Evolutionary conservation across 495 filamentous ascomycete species (phyloP).

Genomic region (Friedmanniomyces endolithicus): DNA sequence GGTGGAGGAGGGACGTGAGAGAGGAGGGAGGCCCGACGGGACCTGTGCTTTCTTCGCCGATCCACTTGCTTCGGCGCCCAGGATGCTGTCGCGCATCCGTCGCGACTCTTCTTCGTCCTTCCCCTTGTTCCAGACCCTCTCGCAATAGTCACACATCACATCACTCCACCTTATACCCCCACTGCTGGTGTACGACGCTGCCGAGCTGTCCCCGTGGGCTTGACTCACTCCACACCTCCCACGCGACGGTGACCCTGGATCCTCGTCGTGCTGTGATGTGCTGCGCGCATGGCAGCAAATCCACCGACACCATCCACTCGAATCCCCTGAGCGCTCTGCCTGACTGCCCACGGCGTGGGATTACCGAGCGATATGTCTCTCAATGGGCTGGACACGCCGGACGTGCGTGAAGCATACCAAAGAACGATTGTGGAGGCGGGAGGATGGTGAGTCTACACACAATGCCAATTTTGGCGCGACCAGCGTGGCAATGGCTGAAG

Average conservation of each 20-base stretch:
- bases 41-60: not conserved
- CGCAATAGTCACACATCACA: too few relatives aligned
- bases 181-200: too few relatives aligned
- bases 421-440: conserved; percentile 68
- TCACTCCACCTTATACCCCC: too few relatives aligned
- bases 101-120: too few relatives aligned
- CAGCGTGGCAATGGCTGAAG: conserved; percentile 3
- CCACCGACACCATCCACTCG: not conserved
- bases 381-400: conserved; percentile 82
- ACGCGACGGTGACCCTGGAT: not conserved
- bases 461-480: not conserved
- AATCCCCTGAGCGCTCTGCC: not conserved
- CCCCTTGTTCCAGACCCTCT: too few relatives aligned
- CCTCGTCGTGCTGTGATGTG: not conserved
- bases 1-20: too few relatives aligned
- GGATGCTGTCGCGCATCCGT: too few relatives aligned
- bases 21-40: too few relatives aligned
- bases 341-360: not conserved
- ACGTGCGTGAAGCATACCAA: conserved; percentile 75
- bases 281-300: not conserved
- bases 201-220: not conserved
- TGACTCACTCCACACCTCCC: not conserved
- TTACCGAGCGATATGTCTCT: conserved; percentile 83
- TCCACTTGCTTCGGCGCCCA: too few relatives aligned
- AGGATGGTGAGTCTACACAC: conserved; percentile 65